These are phyloP conservation scores for Globisporangium parvum DNA, from an alignment of 352 stramenopile genomes.

Conservation along the genomic window DNA sequence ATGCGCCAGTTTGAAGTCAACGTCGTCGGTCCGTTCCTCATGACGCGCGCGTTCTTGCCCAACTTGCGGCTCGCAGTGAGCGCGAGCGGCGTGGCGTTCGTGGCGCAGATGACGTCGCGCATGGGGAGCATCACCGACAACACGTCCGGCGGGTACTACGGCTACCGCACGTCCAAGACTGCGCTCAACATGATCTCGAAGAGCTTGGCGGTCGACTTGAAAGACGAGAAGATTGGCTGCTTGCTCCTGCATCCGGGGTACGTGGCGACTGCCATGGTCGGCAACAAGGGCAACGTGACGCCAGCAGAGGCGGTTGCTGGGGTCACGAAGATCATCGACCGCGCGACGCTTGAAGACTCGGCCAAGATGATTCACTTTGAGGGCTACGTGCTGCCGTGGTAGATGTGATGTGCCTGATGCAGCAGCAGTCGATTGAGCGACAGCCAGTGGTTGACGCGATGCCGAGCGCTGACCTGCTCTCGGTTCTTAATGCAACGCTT, in stretches of 20 bases:
- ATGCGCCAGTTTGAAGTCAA: conserved; percentile 76
- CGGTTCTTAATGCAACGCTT: background rate
- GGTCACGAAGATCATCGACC: conserved; percentile 47
- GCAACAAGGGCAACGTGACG: conserved; percentile 33
- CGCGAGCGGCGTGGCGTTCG: conserved; percentile 30
- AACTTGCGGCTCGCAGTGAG: conserved; percentile 38
- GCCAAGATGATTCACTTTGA: conserved; percentile 50
- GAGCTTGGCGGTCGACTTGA: conserved; percentile 45
- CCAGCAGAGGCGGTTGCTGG: conserved; percentile 37
- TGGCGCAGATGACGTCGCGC: conserved; percentile 50
- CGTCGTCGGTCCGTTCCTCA: conserved; percentile 55
- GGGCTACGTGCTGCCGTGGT: conserved; percentile 54
- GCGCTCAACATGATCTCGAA: conserved; percentile 77
- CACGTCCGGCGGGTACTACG: conserved; percentile 51
- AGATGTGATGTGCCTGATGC: conserved; percentile 3
- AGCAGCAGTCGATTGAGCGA: no score
- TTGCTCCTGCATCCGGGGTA: conserved; percentile 59
- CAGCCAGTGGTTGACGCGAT: background rate
- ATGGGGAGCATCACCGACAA: conserved; percentile 64
- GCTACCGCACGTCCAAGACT: conserved; percentile 75
- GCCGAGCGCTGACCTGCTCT: background rate
- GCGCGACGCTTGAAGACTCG: conserved; percentile 43
- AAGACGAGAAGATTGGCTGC: conserved; percentile 44
- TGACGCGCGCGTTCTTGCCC: conserved; percentile 50
- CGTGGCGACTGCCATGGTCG: conserved; percentile 54